Base-by-base conservation (phyloP, 345 rosid genomes). In the Eucalyptus pauciflora region DNA sequence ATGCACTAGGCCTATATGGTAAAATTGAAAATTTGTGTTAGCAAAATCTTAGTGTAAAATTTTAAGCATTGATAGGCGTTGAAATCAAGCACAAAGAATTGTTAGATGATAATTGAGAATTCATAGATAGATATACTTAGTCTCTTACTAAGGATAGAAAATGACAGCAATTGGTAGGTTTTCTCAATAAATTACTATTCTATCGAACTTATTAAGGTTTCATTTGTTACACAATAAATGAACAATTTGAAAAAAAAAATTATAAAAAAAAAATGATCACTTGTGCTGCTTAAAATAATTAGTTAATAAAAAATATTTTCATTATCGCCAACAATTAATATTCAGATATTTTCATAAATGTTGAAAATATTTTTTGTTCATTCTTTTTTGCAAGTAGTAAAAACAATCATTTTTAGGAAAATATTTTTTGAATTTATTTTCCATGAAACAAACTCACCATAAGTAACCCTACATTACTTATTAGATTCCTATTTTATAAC, bases 321-420 rank as follows among this genome's bases (percentile, higher is more conserved):
- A 51, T 51, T 51, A 17, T 51, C 0, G 1, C 2, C 9, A 3
- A 52, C 8, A 18, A 52, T 52, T 52, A 52, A 18, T 18, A 4
- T 52, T 52, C 0, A 52, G 0, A 52, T 52, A 52, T 52, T 52
- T 50, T 5, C 6, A 15, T 14, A 50, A 50, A 51, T 51, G 0
- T 3, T 17, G 9, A 52, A 18, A 0, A 52, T 52, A 52, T 3
- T 52, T 52, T 52, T 52, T 52, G 24, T 7, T 52, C 24, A 52
- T 52, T 18, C 24, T 18, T 18, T 52, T 18, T 52, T 18, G 8
- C 1, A 7, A 7, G 1, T 18, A 18, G 4, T 52, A 18, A 52
- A 52, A 52, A 18, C 1, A 18, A 52, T 7, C 2, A 52, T 52
- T 52, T 18, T 52, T 52, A 52, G 1, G 56, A 52, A 52, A 18